Conservation (phyloP, 768 basidiomycete genomes). For the Mycena amicta region DNA sequence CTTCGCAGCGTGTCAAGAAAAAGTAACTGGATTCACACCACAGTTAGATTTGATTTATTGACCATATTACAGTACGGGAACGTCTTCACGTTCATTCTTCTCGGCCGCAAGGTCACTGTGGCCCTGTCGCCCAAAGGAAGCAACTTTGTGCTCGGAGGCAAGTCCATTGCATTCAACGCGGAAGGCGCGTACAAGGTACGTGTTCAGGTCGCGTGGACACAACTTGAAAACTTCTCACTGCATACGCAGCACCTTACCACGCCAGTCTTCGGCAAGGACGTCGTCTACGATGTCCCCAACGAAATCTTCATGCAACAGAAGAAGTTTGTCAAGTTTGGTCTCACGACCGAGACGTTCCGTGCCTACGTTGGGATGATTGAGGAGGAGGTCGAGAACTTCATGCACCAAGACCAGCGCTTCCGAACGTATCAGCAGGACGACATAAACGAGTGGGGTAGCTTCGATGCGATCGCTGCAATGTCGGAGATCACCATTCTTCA, state of each 20-base stretch:
- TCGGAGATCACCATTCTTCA: conserved; percentile 93
- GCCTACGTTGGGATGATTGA: conserved; percentile 82
- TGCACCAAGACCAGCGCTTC: conserved; percentile 69
- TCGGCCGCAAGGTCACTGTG: conserved; percentile 90
- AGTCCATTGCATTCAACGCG: conserved; percentile 87
- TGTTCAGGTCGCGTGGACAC: conserved; percentile 6
- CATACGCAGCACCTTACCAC: conserved; percentile 77
- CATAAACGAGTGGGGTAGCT: conserved; percentile 76
- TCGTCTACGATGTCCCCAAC: conserved; percentile 97
- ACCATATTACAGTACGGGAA: conserved; percentile 78
- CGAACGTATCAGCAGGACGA: conserved; percentile 60
- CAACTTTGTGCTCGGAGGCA: conserved; percentile 93
- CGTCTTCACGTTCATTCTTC: conserved; percentile 92
- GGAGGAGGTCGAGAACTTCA: conserved; percentile 72
- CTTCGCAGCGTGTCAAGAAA: conserved; percentile 75
- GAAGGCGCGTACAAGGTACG: conserved; percentile 94
- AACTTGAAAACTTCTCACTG: conserved; percentile 15
- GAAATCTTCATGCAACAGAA: conserved; percentile 99
- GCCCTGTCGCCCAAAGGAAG: conserved; percentile 90
- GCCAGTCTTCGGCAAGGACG: conserved; percentile 95
- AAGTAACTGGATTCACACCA: conserved; percentile 47
- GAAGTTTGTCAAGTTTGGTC: conserved; percentile 95
- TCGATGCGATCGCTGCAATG: conserved; percentile 73
- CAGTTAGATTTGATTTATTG: neutral
- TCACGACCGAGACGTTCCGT: conserved; percentile 89